Conservation (phyloP, 225 moss, liverwort and hornwort species). For the Bryum argenteum region DNA sequence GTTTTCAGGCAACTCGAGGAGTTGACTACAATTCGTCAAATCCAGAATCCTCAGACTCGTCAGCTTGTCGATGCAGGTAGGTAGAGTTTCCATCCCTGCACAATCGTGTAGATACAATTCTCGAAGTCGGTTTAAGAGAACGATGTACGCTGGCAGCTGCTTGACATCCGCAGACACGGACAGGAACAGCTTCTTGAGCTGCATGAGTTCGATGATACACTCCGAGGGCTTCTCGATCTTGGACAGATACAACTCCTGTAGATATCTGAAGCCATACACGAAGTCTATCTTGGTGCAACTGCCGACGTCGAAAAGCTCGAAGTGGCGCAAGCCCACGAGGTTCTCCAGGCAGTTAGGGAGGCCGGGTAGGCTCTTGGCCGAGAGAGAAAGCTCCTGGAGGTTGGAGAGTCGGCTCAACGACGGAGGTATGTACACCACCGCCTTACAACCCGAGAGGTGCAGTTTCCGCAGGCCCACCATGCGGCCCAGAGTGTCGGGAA, state of each 20-base stretch:
- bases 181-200: conserved; percentile 36
- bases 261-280: conserved; percentile 27
- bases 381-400: conserved; percentile 40
- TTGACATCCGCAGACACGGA: conserved; percentile 27
- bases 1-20: conserved; percentile 27
- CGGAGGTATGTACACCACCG: conserved; percentile 35
- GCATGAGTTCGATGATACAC: conserved; percentile 25
- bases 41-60: conserved; percentile 29
- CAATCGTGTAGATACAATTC: conserved; percentile 37
- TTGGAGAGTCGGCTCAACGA: conserved; percentile 34
- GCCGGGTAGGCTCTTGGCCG: conserved; percentile 26
- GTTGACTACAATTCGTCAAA: conserved; percentile 28
- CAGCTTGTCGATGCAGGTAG: conserved; percentile 29
- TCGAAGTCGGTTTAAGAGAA: conserved; percentile 19
- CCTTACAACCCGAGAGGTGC: conserved; percentile 46
- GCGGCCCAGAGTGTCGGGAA: conserved; percentile 39
- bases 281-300: conserved; percentile 29
- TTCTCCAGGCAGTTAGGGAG: conserved; percentile 27
- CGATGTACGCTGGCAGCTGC: conserved; percentile 29
- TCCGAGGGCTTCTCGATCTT: conserved; percentile 32
- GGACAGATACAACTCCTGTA: conserved; percentile 36
- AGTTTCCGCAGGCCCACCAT: conserved; percentile 27
- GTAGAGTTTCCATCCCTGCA: conserved; percentile 26
- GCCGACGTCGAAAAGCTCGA: conserved; percentile 36
- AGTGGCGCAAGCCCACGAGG: conserved; percentile 35